Percentiles rank a stretch among this genome's conserved stretches.
These are phyloP conservation scores for Sporothrix humicola DNA, from an alignment of 2,329 filamentous ascomycete genomes.

Conservation along the genomic window DNA sequence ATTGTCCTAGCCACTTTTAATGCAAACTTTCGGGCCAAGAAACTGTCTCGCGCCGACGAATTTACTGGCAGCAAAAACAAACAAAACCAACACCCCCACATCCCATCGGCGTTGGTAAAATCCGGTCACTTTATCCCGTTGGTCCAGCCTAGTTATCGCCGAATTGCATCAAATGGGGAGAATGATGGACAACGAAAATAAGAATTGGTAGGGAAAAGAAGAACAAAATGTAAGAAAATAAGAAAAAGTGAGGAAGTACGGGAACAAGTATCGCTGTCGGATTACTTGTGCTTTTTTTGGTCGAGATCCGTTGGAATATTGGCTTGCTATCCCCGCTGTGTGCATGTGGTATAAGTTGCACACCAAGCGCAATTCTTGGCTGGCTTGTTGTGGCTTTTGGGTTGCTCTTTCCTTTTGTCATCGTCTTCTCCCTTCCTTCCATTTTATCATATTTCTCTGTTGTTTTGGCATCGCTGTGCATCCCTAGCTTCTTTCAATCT, in stretches of 20 bases:
- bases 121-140: constrained; percentile 27
- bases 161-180: not conserved
- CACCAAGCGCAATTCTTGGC: not conserved
- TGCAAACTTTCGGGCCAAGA: not conserved
- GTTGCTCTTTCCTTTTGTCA: not conserved
- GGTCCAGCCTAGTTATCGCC: constrained; percentile 5
- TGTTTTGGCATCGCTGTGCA: not conserved
- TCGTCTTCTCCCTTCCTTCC: no score
- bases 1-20: no score
- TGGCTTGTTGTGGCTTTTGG: not conserved
- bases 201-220: not conserved
- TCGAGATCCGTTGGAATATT: not conserved
- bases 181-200: not conserved
- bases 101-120: constrained; percentile 26
- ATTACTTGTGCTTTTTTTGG: not conserved
- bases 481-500: not conserved
- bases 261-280: not conserved
- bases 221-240: not conserved
- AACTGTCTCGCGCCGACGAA: not conserved
- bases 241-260: not conserved
- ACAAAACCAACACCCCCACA: not conserved
- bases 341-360: not conserved
- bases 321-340: not conserved
- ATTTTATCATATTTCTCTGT: no score
- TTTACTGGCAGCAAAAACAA: not conserved